phyloP scores from a whole-genome alignment of 2,329 filamentous ascomycete genomes.

The Venturia asperata region DNA sequence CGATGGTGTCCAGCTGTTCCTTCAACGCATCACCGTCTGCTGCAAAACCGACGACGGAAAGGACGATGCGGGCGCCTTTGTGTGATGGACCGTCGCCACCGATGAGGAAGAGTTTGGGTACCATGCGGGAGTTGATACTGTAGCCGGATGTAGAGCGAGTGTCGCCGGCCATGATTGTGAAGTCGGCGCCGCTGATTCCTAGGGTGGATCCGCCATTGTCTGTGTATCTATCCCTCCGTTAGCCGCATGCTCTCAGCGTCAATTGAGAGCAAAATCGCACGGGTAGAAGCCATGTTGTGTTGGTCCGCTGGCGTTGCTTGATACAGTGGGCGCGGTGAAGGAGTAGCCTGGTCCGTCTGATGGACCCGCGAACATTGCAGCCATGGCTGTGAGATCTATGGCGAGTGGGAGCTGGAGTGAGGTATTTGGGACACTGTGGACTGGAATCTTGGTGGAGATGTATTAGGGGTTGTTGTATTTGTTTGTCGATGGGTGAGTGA shows the following conservation, averaged over 20 bases:
- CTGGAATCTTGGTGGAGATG: not conserved
- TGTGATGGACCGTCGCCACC: constrained; percentile 83
- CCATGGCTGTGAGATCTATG: constrained; percentile 38
- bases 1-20: constrained; percentile 86
- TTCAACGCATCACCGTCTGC: constrained; percentile 91
- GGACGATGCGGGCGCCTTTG: constrained; percentile 74
- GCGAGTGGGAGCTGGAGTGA: constrained; percentile 1
- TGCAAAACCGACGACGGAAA: constrained; percentile 92
- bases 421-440: not conserved
- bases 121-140: constrained; percentile 96
- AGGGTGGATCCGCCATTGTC: constrained; percentile 97
- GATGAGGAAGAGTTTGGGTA: constrained; percentile 95
- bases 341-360: constrained; percentile 52
- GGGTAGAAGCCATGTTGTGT: constrained; percentile 75
- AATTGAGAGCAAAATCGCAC: constrained; percentile 49
- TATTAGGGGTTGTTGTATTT: constrained; percentile 7
- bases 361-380: constrained; percentile 46
- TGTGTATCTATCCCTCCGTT: constrained; percentile 61
- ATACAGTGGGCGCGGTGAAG: constrained; percentile 40
- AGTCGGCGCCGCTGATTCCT: constrained; percentile 87
- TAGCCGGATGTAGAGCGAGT: constrained; percentile 89
- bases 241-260: constrained; percentile 20
- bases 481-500: not conserved
- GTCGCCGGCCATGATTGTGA: constrained; percentile 94
- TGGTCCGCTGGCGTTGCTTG: constrained; percentile 40